Conservation (phyloP, 768 basidiomycete genomes). For the Tylopilus subfusipes region DNA sequence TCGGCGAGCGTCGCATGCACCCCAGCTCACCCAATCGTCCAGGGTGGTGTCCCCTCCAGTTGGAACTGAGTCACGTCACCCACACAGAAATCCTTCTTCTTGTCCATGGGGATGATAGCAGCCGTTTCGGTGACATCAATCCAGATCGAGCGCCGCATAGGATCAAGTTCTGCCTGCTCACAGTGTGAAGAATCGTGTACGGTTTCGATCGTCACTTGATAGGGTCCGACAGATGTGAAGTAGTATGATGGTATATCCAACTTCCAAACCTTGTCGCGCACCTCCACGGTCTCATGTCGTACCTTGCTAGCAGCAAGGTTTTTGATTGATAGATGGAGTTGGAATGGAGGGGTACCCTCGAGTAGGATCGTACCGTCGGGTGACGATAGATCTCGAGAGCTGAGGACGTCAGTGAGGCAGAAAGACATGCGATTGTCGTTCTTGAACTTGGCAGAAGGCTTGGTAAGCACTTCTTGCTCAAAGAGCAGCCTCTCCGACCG, state of each 20-base stretch:
- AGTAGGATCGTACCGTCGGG: constrained; percentile 59
- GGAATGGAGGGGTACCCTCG: constrained; percentile 85
- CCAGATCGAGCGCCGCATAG: constrained; percentile 61
- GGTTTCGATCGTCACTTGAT: constrained; percentile 73
- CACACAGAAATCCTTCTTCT: constrained; percentile 79
- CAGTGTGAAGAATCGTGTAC: constrained; percentile 81
- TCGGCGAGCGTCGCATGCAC: not conserved
- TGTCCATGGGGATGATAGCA: constrained; percentile 80
- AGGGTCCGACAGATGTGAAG: constrained; percentile 78
- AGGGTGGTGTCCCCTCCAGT: constrained; percentile 90
- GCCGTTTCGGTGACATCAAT: constrained; percentile 97
- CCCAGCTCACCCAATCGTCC: constrained; percentile 71
- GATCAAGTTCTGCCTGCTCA: constrained; percentile 66
- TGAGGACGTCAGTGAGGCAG: constrained; percentile 70
- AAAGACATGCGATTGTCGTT: constrained; percentile 62
- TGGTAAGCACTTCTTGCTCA: constrained; percentile 79
- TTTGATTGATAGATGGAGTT: constrained; percentile 67
- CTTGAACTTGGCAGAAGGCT: constrained; percentile 79
- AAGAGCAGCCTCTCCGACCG: constrained; percentile 68
- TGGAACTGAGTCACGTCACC: constrained; percentile 90
- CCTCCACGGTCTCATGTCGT: constrained; percentile 52
- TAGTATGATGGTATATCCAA: constrained; percentile 64
- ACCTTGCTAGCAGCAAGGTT: constrained; percentile 71
- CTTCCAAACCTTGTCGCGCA: constrained; percentile 60
- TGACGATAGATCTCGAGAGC: constrained; percentile 47